Base-by-base conservation (phyloP, 805 yeast genomes). In the Tetrapisispora pingtungensis region DNA sequence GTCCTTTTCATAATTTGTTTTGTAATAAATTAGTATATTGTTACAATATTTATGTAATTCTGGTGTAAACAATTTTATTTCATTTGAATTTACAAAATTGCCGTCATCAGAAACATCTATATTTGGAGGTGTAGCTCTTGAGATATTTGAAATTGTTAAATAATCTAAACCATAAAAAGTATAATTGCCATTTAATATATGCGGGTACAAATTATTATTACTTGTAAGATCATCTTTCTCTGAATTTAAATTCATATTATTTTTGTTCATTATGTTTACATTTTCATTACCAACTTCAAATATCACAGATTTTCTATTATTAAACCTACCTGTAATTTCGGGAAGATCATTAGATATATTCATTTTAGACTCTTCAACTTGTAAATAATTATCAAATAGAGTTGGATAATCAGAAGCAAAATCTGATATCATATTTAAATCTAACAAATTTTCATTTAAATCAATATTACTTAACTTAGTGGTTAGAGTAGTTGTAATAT, bases 151-250 rank as follows among this genome's bases (percentile, higher is more conserved):
- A 19, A 52, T 35, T 1, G 50, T 46, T n/a, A 52, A 35, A 44
- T 48, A 46, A 36, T 57, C 59, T 18, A 57, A 33, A 8, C 61
- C 62, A 45, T 59, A 58, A 38, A 57, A 48, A 0, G 62, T 43
- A 37, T 58, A 59, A 28, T 51, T 49, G 30, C 52, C 50, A 28
- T 47, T 49, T 31, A 22, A 13, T 4, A 19, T 5, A 18, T 20
- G 28, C 20, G 28, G 36, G 14, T 30, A 31, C 19, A 7, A 13
- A 7, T 19, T 28, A 27, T 22, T 40, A 18, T 26, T 41, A 42
- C 7, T 10, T 8, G 24, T 34, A 22, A 10, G 24, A n/a, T n/a
- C n/a, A n/a, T n/a, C n/a, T n/a, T n/a, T n/a, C n/a, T n/a, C n/a
- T n/a, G n/a, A n/a, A n/a, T n/a, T n/a, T n/a, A n/a, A n/a, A n/a